A percentile compares a stretch with the other conserved stretches of the same genome.
phyloP scores from a whole-genome alignment of 495 filamentous ascomycete species.

The Daldinia decipiens region DNA sequence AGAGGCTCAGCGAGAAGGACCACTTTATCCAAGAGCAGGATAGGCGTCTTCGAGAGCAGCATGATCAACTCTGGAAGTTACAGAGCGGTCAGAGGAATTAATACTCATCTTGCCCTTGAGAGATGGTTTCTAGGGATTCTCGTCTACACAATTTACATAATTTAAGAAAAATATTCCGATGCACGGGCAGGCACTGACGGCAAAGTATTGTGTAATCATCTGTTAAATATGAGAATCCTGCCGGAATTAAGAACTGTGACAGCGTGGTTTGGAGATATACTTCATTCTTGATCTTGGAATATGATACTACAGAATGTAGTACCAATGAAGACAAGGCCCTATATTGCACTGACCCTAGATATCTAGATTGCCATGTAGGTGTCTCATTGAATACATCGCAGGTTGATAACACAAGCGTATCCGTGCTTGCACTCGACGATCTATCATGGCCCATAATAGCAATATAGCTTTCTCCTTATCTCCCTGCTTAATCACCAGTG shows the following conservation, averaged over 20 bases:
- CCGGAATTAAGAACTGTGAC: neutral
- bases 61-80: neutral
- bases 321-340: neutral
- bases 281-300: neutral
- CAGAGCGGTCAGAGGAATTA: neutral
- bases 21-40: conserved; percentile 1
- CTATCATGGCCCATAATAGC: neutral
- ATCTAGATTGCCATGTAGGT: neutral
- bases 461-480: neutral
- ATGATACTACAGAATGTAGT: neutral
- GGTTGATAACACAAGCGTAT: neutral
- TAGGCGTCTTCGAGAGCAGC: conserved; percentile 5
- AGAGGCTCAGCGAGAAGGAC: neutral
- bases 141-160: neutral
- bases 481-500: conserved; percentile 70
- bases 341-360: neutral
- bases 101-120: neutral
- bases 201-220: neutral
- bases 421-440: neutral
- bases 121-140: neutral
- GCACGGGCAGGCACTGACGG: neutral
- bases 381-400: neutral
- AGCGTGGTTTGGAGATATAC: neutral
- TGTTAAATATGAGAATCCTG: neutral
- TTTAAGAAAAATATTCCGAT: neutral